These are phyloP conservation scores for Monosporascus cannonballus DNA, from an alignment of 2,329 filamentous ascomycete species.

Conservation along the genomic window DNA sequence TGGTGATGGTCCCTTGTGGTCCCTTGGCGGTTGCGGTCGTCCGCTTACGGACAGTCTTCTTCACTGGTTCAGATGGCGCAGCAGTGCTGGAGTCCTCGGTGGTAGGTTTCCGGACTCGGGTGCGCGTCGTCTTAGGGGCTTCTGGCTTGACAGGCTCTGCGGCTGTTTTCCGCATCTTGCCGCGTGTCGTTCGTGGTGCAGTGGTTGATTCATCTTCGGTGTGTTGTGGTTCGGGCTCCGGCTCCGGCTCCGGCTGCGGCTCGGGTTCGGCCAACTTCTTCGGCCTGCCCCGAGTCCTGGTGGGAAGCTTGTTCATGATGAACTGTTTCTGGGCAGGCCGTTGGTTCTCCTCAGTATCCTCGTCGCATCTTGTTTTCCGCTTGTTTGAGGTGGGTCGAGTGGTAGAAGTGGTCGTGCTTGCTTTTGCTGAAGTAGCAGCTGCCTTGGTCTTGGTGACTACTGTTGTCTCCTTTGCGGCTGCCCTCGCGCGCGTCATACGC, in stretches of 20 bases:
- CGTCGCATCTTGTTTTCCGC: constrained; percentile 51
- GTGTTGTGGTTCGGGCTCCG: constrained; percentile 26
- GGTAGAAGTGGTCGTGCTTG: constrained; percentile 15
- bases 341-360: constrained; percentile 43
- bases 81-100: constrained; percentile 18
- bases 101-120: constrained; percentile 25
- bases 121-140: constrained; percentile 19
- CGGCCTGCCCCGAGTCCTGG: constrained; percentile 40
- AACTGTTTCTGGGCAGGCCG: constrained; percentile 20
- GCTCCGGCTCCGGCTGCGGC: constrained; percentile 13
- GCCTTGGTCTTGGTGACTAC: constrained; percentile 34
- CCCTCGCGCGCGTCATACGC: constrained; percentile 49
- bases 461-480: constrained; percentile 31
- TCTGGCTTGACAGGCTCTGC: constrained; percentile 22
- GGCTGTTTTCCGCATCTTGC: constrained; percentile 36
- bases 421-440: constrained; percentile 13
- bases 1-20: constrained; percentile 32
- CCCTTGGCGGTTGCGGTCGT: constrained; percentile 32
- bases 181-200: constrained; percentile 32
- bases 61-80: constrained; percentile 24
- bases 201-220: constrained; percentile 13
- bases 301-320: constrained; percentile 26
- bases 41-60: constrained; percentile 31
- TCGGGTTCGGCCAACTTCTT: constrained; percentile 33
- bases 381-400: constrained; percentile 29